phyloP scores from a whole-genome alignment of 169 alveolate genomes.

The Perkinsus chesapeaki region DNA sequence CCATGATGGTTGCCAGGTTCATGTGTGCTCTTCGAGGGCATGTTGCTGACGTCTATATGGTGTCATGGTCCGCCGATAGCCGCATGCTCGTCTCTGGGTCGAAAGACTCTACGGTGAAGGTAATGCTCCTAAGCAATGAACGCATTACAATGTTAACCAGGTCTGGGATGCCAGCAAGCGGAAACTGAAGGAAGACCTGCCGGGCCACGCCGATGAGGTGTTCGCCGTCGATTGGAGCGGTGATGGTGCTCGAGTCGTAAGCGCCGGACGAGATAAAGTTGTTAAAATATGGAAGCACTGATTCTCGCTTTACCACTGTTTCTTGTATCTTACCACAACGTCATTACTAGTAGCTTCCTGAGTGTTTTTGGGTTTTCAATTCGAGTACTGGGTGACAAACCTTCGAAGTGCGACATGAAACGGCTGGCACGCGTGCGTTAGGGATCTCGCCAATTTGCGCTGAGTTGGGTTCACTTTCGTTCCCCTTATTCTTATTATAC shows the following conservation, averaged over 20 bases:
- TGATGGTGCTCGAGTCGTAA: conserved; percentile 89
- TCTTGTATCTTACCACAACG: neutral
- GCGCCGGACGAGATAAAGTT: conserved; percentile 84
- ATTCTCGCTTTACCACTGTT: conserved; percentile 9
- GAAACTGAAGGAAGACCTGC: conserved; percentile 87
- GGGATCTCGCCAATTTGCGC: too few species aligned
- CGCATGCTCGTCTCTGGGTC: conserved; percentile 86
- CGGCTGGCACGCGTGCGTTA: neutral
- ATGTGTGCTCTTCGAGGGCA: conserved; percentile 92
- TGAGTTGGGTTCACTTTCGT: too few species aligned
- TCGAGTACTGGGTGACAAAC: neutral
- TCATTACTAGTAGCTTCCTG: neutral
- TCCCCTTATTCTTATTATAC: too few species aligned
- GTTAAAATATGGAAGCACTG: conserved; percentile 83
- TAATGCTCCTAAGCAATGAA: conserved; percentile 26
- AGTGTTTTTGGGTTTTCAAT: neutral
- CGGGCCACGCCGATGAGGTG: conserved; percentile 98
- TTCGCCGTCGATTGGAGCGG: conserved; percentile 96
- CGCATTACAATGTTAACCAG: conserved; percentile 25
- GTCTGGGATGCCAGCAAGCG: conserved; percentile 78
- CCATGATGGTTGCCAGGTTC: conserved; percentile 26
- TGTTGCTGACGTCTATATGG: conserved; percentile 92
- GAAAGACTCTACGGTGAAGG: conserved; percentile 89
- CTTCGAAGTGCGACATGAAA: too few species aligned
- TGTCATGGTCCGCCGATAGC: conserved; percentile 94